phyloP scores from a whole-genome alignment of 108 stramenopile genomes.

The Parmales sp. region DNA sequence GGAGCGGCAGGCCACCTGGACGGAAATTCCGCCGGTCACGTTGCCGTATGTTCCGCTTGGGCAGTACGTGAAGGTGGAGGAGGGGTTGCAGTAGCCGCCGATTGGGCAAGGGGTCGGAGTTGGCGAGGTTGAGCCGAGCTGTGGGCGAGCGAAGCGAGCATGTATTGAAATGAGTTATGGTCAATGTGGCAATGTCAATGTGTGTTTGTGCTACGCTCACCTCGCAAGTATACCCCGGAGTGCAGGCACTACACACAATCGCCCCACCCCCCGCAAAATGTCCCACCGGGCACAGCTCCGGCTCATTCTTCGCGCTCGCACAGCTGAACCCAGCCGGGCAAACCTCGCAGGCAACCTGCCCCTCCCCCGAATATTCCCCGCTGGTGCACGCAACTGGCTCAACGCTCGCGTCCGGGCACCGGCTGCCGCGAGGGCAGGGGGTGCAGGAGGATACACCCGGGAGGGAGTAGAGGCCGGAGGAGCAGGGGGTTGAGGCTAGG shows the following conservation, averaged over 20 bases:
- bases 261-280: constrained; percentile 17
- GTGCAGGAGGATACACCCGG: constrained; percentile 20
- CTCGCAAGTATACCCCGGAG: constrained; percentile 24
- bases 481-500: constrained; percentile 15
- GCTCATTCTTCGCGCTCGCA: background rate
- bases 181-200: too few relatives aligned
- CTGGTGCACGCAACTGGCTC: constrained; percentile 12
- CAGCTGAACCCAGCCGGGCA: constrained; percentile 30
- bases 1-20: constrained; percentile 8
- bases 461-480: constrained; percentile 27
- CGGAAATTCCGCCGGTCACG: constrained; percentile 8
- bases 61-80: constrained; percentile 15
- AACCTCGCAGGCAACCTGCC: constrained; percentile 17
- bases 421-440: constrained; percentile 27
- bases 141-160: too few relatives aligned
- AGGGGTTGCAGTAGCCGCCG: constrained; percentile 29
- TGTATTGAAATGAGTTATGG: too few relatives aligned
- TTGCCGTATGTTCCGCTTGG: constrained; percentile 32
- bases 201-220: too few relatives aligned
- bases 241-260: constrained; percentile 24
- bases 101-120: constrained; percentile 18
- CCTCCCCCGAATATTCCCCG: constrained; percentile 27
- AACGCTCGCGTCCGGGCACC: background rate
- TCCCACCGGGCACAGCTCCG: constrained; percentile 16
- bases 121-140: constrained; percentile 10